Evolutionary conservation across 1,284 basidiomycete genomes (phyloP).

Genomic region (Cyathus pygmaeus): DNA sequence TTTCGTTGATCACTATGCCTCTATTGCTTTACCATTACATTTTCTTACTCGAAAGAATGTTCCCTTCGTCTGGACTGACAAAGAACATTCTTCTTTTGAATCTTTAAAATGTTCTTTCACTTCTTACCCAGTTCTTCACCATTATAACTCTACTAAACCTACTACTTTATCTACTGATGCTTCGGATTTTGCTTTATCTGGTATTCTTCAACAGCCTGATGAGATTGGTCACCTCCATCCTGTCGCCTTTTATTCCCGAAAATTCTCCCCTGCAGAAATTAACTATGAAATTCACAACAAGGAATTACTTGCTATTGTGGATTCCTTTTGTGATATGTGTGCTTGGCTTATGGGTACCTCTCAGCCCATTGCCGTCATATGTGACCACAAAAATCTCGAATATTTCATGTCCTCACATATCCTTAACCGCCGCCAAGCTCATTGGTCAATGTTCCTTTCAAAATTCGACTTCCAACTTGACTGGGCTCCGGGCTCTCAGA

Average conservation of each 20-base stretch:
- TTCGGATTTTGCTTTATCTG: slow-evolving; percentile 45
- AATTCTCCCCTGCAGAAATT: slow-evolving; percentile 39
- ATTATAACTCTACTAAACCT: slow-evolving; percentile 46
- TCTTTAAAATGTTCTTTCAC: slow-evolving; percentile 44
- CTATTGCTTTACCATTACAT: slow-evolving; percentile 28
- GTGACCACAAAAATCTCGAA: slow-evolving; percentile 50
- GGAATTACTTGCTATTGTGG: slow-evolving; percentile 48
- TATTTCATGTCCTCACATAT: slow-evolving; percentile 43
- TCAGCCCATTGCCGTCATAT: slow-evolving; percentile 32
- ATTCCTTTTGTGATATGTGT: slow-evolving; percentile 40
- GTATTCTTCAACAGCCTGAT: slow-evolving; percentile 40
- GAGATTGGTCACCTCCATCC: slow-evolving; percentile 34
- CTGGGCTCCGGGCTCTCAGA: slow-evolving; percentile 36
- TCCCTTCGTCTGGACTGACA: slow-evolving; percentile 24
- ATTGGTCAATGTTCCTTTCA: slow-evolving; percentile 51
- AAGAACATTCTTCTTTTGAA: slow-evolving; percentile 33
- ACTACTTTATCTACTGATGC: slow-evolving; percentile 44
- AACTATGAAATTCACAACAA: slow-evolving; percentile 51
- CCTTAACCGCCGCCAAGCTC: slow-evolving; percentile 50
- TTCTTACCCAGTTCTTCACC: slow-evolving; percentile 44
- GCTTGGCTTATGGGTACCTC: slow-evolving; percentile 35
- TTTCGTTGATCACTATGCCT: slow-evolving; percentile 47
- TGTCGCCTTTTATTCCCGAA: slow-evolving; percentile 40
- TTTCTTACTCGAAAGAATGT: slow-evolving; percentile 26
- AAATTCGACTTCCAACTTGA: slow-evolving; percentile 49